Percentiles rank a stretch among this genome's conserved stretches.
Conservation (phyloP, 352 stramenopile species). For the Pythium utonaiense region DNA sequence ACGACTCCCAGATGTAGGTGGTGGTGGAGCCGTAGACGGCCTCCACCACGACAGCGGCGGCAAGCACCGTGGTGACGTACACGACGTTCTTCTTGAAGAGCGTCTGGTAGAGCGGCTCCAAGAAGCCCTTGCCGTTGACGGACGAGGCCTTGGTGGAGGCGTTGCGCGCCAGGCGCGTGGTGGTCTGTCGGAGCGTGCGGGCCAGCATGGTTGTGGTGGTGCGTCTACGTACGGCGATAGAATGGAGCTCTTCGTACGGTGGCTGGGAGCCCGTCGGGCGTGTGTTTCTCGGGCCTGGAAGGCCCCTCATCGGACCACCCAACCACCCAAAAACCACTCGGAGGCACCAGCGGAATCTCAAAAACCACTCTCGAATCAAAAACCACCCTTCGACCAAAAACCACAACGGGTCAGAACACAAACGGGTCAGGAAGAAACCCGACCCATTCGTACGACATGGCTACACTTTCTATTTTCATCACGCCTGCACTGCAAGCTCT, state of each 20-base stretch:
- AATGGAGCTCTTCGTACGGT: conserved; percentile 14
- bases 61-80: conserved; percentile 77
- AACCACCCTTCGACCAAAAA: neutral
- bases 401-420: neutral
- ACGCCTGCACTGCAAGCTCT: no score
- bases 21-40: conserved; percentile 70
- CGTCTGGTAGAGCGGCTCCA: conserved; percentile 63
- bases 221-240: neutral
- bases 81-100: conserved; percentile 84
- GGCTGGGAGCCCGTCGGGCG: conserved; percentile 14
- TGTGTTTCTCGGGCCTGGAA: conserved; percentile 4
- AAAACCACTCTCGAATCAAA: conserved; percentile 4
- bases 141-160: conserved; percentile 70
- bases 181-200: conserved; percentile 44
- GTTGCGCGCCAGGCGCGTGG: conserved; percentile 36
- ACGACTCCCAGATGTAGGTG: conserved; percentile 75
- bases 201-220: conserved; percentile 38
- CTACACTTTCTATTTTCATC: neutral
- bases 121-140: conserved; percentile 64
- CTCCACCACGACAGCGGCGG: conserved; percentile 66
- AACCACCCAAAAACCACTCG: conserved; percentile 11
- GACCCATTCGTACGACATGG: neutral
- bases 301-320: conserved; percentile 6
- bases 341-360: neutral
- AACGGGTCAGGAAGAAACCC: neutral